Base-by-base conservation (phyloP, 441 rosid genomes). In the Kokia cookei region DNA sequence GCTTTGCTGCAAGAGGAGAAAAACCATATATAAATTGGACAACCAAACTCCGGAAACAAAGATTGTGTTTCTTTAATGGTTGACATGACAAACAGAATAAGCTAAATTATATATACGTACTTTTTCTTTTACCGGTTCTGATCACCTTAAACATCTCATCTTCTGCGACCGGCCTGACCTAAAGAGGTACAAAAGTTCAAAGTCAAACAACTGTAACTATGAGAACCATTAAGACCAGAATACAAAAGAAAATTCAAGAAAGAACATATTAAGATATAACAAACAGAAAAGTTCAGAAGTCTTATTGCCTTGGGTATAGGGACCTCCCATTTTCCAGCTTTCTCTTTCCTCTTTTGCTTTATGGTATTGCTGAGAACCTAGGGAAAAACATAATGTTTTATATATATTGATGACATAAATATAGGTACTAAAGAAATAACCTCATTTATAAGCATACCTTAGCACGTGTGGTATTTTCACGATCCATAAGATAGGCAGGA, bases 251-350 rank as follows among this genome's bases (percentile, higher is more conserved):
- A 43, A 61, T 45, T 51, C 8, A n/a, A 42, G n/a, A 8, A 32
- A 69, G 59, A 14, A 7, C 43, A 60, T 2, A 42, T 50, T 26
- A 51, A 63, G 40, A 5, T 66, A 35, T 24, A 65, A 57, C 57
- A 35, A 65, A 61, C 24, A 43, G 43, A 71, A 57, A 60, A 67
- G 15, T 51, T 13, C n/a, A 42, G 40, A 19, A 19, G 76, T 50
- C 73, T 72, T 61, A 70, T 59, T 76, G 89, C 98, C 97, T 96
- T 96, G 15, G 92, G 94, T 0, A 96, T 78, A 78, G 99, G 97
- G 14, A 96, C 99, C 68, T 96, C 98, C 98, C 98, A 96, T 75
- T 93, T 93, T 47, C 98, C 98, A 75, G 97, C 97, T 88, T 82
- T 96, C 81, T 93, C 97, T 84, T 93, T 96, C 73, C 98, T 89